Evolutionary conservation across 176 grass and related monocot genomes (phyloP).

Genomic region (sorghum (Sorghum bicolor)): Sorghum_bicolor_NCBIv3 NC_012872.2:12612001-12612500

Average conservation of each 20-base stretch:
- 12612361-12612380: constrained; percentile 51
- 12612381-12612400: constrained; percentile 48
- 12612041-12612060: constrained; percentile 98
- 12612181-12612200: constrained; percentile 57
- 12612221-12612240: constrained; percentile 50
- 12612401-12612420: constrained; percentile 54
- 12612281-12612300: constrained; percentile 58
- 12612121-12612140: constrained; percentile 65
- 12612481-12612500: constrained; percentile 35
- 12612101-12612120: constrained; percentile 57
- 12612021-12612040: constrained; percentile 82
- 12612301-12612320: constrained; percentile 49
- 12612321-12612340: constrained; percentile 37
- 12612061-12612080: constrained; percentile 99
- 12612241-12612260: constrained; percentile 53
- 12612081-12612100: constrained; percentile 83
- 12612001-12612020: constrained; percentile 99
- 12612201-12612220: constrained; percentile 45
- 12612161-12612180: constrained; percentile 50
- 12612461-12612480: constrained; percentile 75
- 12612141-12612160: constrained; percentile 58
- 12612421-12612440: constrained; percentile 53
- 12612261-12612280: constrained; percentile 57
- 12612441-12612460: constrained; percentile 67
- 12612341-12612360: constrained; percentile 47